These are phyloP conservation scores for Amanita subjunquillea DNA, from an alignment of 768 basidiomycete genomes.

Conservation along the genomic window DNA sequence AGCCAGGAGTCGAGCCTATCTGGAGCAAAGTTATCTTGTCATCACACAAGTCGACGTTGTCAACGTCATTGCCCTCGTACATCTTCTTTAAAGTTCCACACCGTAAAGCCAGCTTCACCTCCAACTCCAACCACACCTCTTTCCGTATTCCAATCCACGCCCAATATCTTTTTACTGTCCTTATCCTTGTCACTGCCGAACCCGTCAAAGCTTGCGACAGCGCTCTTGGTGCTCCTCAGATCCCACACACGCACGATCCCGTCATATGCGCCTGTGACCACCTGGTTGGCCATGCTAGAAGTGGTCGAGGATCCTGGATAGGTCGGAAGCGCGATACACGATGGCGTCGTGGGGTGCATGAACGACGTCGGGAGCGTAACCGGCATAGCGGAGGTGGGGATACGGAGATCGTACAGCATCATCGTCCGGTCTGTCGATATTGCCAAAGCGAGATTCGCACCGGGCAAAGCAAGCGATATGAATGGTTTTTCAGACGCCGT, in stretches of 20 bases:
- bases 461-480: constrained; percentile 45
- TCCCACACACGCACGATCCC: constrained; percentile 76
- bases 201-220: constrained; percentile 53
- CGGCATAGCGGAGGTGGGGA: constrained; percentile 17
- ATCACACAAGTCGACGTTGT: not conserved
- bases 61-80: too few species aligned
- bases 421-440: constrained; percentile 70
- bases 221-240: constrained; percentile 53
- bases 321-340: constrained; percentile 30
- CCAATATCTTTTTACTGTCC: constrained; percentile 40
- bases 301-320: constrained; percentile 11
- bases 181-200: constrained; percentile 31
- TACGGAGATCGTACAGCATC: constrained; percentile 59
- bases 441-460: constrained; percentile 39
- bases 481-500: constrained; percentile 67
- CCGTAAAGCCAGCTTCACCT: constrained; percentile 55
- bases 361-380: constrained; percentile 30
- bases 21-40: too few species aligned
- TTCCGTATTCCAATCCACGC: constrained; percentile 39
- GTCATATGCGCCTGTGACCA: constrained; percentile 70
- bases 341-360: constrained; percentile 56
- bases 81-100: constrained; percentile 31
- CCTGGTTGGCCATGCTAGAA: constrained; percentile 30
- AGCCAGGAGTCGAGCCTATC: too few species aligned
- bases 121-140: constrained; percentile 45